Percentiles rank a stretch among this genome's conserved stretches.
These are phyloP conservation scores for Beauveria sp. DNA, from an alignment of 2,329 filamentous ascomycete genomes.

Conservation along the genomic window DNA sequence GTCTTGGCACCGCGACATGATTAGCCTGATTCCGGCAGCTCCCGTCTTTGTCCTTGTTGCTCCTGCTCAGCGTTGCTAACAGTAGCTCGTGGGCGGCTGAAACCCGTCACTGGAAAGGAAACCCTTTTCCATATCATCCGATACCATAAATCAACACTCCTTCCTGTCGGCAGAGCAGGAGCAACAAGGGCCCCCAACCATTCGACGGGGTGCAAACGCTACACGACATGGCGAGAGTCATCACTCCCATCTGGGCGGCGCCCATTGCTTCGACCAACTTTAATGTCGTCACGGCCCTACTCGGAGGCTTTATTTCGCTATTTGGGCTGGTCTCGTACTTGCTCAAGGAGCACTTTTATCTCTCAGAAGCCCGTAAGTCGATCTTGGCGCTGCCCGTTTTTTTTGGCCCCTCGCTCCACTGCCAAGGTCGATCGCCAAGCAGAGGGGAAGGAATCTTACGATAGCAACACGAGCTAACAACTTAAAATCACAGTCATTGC, in stretches of 20 bases:
- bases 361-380: conserved; percentile 77
- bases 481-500: conserved; percentile 59
- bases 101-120: conserved; percentile 2
- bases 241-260: conserved; percentile 21
- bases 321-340: conserved; percentile 88
- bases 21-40: conserved; percentile 1
- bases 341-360: conserved; percentile 81
- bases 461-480: background rate
- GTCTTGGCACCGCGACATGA: conserved; percentile 7
- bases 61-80: conserved; percentile 12
- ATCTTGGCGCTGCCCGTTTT: background rate
- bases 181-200: background rate
- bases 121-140: background rate
- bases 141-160: too few species aligned
- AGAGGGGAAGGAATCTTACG: background rate
- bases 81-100: conserved; percentile 10
- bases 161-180: background rate
- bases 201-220: background rate
- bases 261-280: conserved; percentile 62
- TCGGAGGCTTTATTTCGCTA: conserved; percentile 83
- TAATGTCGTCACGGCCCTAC: conserved; percentile 71
- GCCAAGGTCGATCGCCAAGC: background rate
- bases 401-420: background rate
- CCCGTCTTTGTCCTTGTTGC: conserved; percentile 7
- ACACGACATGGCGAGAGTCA: conserved; percentile 4